Evolutionary conservation across 2,329 filamentous ascomycete genomes (phyloP).

Genomic region (Xylariales sp.): DNA sequence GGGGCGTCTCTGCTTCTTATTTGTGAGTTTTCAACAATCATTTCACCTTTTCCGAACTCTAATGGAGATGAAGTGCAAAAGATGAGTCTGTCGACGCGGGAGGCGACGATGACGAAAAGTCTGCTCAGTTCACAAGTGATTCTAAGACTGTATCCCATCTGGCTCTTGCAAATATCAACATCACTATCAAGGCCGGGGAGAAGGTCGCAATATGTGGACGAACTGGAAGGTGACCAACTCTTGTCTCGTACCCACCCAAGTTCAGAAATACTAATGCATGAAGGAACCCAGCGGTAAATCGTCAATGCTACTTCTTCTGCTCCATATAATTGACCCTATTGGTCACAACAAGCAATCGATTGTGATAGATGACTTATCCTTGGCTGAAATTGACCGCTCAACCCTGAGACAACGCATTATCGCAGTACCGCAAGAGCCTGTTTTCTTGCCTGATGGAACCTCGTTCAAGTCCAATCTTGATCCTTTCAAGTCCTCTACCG

Average conservation of each 20-base stretch:
- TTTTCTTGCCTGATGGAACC: constrained; percentile 43
- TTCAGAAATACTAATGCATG: no score
- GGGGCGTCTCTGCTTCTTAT: constrained; percentile 28
- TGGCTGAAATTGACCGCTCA: constrained; percentile 33
- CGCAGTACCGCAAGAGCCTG: constrained; percentile 48
- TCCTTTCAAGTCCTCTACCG: constrained; percentile 27
- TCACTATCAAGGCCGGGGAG: constrained; percentile 21
- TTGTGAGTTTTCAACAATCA: no score
- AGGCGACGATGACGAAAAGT: no score
- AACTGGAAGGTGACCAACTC: no score
- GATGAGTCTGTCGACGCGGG: no score
- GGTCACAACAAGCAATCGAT: constrained; percentile 26
- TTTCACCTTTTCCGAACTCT: no score
- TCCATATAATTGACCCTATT: constrained; percentile 36
- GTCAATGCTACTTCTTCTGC: constrained; percentile 29
- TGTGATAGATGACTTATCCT: constrained; percentile 37
- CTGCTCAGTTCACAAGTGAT: no score
- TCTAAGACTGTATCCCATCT: no score
- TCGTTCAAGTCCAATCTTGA: constrained; percentile 40
- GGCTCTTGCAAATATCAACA: neutral
- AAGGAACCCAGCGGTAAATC: constrained; percentile 41
- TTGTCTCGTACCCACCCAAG: no score
- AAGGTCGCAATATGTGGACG: constrained; percentile 30
- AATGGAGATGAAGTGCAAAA: no score
- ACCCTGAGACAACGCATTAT: constrained; percentile 43